Percentiles rank a stretch among this genome's conserved stretches.
Conservation (phyloP, 179 eudicot genomes). For the Camellia oleifera region DNA sequence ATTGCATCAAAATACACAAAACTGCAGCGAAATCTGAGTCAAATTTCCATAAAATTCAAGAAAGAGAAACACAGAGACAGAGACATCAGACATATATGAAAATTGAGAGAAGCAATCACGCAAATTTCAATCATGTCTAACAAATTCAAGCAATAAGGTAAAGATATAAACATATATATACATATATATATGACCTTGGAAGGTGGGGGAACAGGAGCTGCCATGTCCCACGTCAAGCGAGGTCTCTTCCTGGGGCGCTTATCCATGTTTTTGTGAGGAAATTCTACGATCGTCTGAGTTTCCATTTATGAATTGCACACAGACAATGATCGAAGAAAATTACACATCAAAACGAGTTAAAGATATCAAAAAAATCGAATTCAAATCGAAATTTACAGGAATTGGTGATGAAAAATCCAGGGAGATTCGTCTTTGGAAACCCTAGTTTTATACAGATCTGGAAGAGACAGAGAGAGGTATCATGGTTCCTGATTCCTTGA, state of each 20-base stretch:
- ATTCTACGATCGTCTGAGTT: constrained; percentile 51
- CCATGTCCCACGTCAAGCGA: constrained; percentile 61
- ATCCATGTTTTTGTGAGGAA: constrained; percentile 50
- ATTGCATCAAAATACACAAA: background rate
- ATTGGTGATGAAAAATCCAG: background rate
- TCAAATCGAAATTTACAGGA: background rate
- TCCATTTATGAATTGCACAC: constrained; percentile 34
- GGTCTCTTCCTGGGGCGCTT: constrained; percentile 61
- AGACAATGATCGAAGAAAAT: background rate
- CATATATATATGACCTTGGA: constrained; percentile 26
- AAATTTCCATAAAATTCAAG: background rate
- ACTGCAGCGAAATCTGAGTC: background rate
- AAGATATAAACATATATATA: background rate
- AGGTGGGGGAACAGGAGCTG: constrained; percentile 38
- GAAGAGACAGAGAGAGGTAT: background rate
- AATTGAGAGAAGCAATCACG: background rate
- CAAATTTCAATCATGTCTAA: background rate
- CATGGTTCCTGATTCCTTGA: no score
- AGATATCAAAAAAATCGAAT: background rate
- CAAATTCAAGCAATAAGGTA: background rate
- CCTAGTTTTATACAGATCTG: constrained; percentile 16
- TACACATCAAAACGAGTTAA: background rate
- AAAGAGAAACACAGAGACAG: background rate
- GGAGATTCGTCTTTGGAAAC: background rate
- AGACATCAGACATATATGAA: background rate